A percentile compares a stretch with the other conserved stretches of the same genome.
Evolutionary conservation across 148 eudicot species (phyloP).

Genomic region (Camellia granthamiana): DNA sequence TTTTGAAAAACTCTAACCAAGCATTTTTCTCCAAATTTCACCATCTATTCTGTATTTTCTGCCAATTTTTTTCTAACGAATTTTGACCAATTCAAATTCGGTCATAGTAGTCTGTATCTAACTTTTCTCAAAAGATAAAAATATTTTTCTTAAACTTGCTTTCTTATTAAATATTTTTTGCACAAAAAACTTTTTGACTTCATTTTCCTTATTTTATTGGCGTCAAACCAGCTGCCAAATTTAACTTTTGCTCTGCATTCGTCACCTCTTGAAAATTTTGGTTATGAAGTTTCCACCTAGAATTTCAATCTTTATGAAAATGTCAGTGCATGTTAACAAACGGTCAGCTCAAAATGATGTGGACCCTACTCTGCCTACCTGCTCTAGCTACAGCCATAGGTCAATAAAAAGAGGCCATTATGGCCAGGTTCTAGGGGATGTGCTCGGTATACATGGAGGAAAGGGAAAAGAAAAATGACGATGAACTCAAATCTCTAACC

Average conservation of each 20-base stretch:
- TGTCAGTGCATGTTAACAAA: neutral
- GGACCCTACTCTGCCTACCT: neutral
- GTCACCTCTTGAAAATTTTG: neutral
- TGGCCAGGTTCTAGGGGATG: neutral
- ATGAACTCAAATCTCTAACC: neutral
- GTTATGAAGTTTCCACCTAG: neutral
- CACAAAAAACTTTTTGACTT: neutral
- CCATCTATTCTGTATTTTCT: no score
- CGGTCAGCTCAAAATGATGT: neutral
- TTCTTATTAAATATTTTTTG: neutral
- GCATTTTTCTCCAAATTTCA: no score
- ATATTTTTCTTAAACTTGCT: neutral
- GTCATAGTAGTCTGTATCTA: no score
- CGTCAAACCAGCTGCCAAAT: neutral
- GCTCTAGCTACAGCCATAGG: neutral
- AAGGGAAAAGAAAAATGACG: neutral
- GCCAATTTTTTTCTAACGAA: no score
- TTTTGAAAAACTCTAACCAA: no score
- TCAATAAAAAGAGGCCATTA: neutral
- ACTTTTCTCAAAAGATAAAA: no score
- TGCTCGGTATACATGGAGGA: neutral
- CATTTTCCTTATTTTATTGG: neutral
- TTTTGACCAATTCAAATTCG: no score
- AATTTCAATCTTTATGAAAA: neutral
- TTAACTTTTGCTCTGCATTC: neutral